phyloP scores from a whole-genome alignment of 2,329 filamentous ascomycete species.

The Colletotrichum musicola region DNA sequence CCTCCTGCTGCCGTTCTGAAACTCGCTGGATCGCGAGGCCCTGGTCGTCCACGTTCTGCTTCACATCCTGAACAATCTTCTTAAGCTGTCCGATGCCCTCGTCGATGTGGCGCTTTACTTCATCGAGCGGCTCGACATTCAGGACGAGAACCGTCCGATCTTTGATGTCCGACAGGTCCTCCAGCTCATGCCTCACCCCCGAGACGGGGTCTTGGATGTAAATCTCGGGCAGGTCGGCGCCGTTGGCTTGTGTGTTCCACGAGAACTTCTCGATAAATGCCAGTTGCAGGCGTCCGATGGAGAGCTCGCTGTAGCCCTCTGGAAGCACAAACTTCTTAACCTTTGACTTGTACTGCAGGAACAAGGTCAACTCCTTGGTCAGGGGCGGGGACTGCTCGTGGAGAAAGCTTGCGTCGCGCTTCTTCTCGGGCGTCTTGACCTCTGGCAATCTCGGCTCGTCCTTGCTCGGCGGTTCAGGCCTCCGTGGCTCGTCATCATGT shows the following conservation, averaged over 20 bases:
- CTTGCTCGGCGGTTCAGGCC: constrained; percentile 41
- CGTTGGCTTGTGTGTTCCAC: constrained; percentile 97
- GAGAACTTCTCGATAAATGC: constrained; percentile 99
- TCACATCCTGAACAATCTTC: constrained; percentile 86
- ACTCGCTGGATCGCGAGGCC: constrained; percentile 85
- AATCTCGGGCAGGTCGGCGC: constrained; percentile 92
- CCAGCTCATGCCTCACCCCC: constrained; percentile 95
- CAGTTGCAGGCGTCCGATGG: constrained; percentile 88
- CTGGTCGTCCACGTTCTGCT: constrained; percentile 86
- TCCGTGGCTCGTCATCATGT: constrained; percentile 44
- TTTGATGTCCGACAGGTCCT: constrained; percentile 93
- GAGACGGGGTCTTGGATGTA: constrained; percentile 98
- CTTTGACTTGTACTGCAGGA: constrained; percentile 95
- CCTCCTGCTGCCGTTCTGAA: constrained; percentile 90
- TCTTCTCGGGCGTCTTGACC: constrained; percentile 58
- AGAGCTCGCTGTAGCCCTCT: constrained; percentile 86
- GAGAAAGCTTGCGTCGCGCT: constrained; percentile 62
- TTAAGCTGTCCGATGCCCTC: constrained; percentile 87
- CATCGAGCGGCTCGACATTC: constrained; percentile 92
- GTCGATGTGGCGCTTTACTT: constrained; percentile 96
- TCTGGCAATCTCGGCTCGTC: constrained; percentile 43
- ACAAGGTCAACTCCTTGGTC: constrained; percentile 88
- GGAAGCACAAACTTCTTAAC: constrained; percentile 95
- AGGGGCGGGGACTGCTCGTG: constrained; percentile 77
- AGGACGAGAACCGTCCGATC: constrained; percentile 95